Evolutionary conservation across 1,284 basidiomycete species (phyloP).

Genomic region (Austroboletus niveus): DNA sequence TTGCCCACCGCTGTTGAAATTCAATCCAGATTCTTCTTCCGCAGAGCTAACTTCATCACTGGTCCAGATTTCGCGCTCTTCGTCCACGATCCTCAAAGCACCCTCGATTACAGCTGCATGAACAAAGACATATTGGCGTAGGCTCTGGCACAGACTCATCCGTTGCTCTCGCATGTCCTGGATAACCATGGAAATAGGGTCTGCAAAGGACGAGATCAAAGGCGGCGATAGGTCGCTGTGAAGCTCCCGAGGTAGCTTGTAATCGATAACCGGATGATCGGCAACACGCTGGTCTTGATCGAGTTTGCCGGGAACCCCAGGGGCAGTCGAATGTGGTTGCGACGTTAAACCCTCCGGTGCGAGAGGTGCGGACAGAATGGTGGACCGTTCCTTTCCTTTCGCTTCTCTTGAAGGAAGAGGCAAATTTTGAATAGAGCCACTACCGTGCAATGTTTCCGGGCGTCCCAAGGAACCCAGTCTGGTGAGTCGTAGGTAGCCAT

Average conservation of each 20-base stretch:
- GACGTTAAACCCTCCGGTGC: neutral
- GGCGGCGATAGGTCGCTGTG: slow-evolving; percentile 56
- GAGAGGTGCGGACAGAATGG: neutral
- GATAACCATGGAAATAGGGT: slow-evolving; percentile 75
- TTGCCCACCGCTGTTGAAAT: neutral
- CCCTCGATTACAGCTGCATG: slow-evolving; percentile 84
- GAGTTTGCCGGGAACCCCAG: neutral
- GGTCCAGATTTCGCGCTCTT: slow-evolving; percentile 50
- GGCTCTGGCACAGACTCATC: slow-evolving; percentile 88
- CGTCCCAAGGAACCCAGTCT: neutral
- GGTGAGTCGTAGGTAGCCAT: slow-evolving; percentile 3
- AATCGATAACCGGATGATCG: slow-evolving; percentile 40
- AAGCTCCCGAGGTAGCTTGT: slow-evolving; percentile 56
- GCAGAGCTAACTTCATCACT: slow-evolving; percentile 28
- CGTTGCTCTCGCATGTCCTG: slow-evolving; percentile 90
- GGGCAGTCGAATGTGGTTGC: neutral
- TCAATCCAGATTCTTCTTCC: slow-evolving; percentile 10
- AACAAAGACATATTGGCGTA: slow-evolving; percentile 88
- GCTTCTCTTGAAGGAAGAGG: neutral
- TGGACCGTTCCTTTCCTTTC: slow-evolving; percentile 2
- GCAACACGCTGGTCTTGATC: slow-evolving; percentile 12
- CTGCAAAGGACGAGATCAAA: slow-evolving; percentile 58
- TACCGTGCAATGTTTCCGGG: slow-evolving; percentile 1
- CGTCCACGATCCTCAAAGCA: slow-evolving; percentile 74
- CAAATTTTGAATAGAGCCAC: neutral